Base-by-base conservation (phyloP, 2,329 filamentous ascomycete species). In the Colletotrichum neosansevieriae region DNA sequence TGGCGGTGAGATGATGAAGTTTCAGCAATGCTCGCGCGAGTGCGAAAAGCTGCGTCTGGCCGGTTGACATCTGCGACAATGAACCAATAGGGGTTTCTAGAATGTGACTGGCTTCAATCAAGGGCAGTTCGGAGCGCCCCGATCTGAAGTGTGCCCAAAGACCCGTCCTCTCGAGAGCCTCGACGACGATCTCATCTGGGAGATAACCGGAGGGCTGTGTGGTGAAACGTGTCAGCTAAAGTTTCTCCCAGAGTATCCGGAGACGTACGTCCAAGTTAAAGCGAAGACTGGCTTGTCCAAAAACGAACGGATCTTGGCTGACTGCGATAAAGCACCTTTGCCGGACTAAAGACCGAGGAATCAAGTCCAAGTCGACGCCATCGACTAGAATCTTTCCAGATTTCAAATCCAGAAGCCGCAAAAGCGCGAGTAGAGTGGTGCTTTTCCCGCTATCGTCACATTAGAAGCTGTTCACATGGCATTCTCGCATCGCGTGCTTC, bases 51-150 rank as follows among this genome's bases (percentile, higher is more conserved):
- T 67, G 59, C 1, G 29, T 50, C 4, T 67, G 64, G 3, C 64
- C 64, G 6, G 59, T 44, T 3, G 64, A 67, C 45, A 67, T 63
- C n/a, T 63, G 59, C 4, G 64, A 44, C n/a, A 67, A 15, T 3
- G 50, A 57, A 2, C 51, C 24, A 3, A 67, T 42, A 2, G 42
- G 2, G 1, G 42, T 57, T 2, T 67, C 59, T 4, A 67, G 12
- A 1, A 38, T 36, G 1, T 38, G 7, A 10, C n/a, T 7, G 5
- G 17, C 19, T 17, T 47, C 29, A 9, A 29, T 10, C 1, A 11
- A 9, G 2, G 44, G 6, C 1, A 50, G 29, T 4, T 15, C 15
- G 11, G 58, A 50, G 7, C 21, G 13, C 12, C n/a, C 19, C 2
- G 59, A 36, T 2, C 21, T 13, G 19, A 67, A 63, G 17, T 63